phyloP scores from a whole-genome alignment of 2,329 filamentous ascomycete genomes.

The Trichophyton rubrum region DNA sequence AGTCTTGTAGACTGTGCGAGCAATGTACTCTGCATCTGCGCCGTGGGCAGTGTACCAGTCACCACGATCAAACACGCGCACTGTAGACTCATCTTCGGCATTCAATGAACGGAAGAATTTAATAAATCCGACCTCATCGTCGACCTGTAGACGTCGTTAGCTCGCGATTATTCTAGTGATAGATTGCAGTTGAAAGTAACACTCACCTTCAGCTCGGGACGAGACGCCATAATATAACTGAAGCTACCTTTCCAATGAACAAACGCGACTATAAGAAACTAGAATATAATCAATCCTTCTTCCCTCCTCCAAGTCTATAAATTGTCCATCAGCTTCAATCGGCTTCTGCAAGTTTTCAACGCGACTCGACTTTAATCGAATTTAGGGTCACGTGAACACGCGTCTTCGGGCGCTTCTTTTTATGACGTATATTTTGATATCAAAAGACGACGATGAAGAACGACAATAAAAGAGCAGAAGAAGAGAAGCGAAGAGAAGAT shows the following conservation, averaged over 20 bases:
- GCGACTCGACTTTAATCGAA: conserved; percentile 6
- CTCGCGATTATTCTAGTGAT: not conserved
- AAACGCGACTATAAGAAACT: not conserved
- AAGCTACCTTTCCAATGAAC: not conserved
- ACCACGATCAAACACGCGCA: conserved; percentile 84
- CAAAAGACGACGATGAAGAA: not conserved
- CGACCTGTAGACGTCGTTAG: conserved; percentile 48
- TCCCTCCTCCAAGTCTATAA: too few species aligned
- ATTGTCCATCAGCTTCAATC: not conserved
- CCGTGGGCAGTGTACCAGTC: conserved; percentile 74
- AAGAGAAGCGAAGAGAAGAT: not conserved
- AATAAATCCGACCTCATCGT: conserved; percentile 95
- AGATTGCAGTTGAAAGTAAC: not conserved
- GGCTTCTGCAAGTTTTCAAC: not conserved
- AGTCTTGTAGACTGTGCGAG: conserved; percentile 79
- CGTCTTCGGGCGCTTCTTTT: conserved; percentile 5
- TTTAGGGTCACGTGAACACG: conserved; percentile 11
- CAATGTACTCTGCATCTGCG: conserved; percentile 36
- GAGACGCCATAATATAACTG: conserved; percentile 7
- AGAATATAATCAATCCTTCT: too few species aligned
- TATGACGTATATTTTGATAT: not conserved
- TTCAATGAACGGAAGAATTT: conserved; percentile 87
- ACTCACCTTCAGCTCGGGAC: conserved; percentile 12
- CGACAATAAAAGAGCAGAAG: not conserved
- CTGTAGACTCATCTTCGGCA: conserved; percentile 50